Evolutionary conservation across 1,284 basidiomycete genomes (phyloP).

Genomic region (Ganoderma meredithae): DNA sequence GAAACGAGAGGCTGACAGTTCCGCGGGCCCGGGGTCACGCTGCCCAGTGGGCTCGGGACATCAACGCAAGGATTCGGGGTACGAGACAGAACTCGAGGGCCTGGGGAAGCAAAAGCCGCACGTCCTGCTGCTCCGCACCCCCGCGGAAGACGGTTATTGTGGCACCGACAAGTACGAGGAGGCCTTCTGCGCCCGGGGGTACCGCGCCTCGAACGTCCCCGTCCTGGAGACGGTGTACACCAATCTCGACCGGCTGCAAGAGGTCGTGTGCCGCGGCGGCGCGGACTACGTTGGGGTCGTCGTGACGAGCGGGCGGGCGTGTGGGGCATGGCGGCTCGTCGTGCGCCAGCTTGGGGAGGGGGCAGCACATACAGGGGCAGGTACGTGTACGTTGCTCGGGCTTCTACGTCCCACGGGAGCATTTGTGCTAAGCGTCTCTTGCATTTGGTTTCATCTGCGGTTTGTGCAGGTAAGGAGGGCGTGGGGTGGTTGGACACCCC

Average conservation of each 20-base stretch:
- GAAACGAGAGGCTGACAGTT: too few relatives aligned
- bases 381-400: neutral
- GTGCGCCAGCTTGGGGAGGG: slow-evolving; percentile 15
- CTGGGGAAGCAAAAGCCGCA: neutral
- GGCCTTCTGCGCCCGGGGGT: slow-evolving; percentile 41
- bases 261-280: slow-evolving; percentile 44
- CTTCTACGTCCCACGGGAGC: neutral
- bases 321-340: slow-evolving; percentile 64
- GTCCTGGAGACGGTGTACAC: slow-evolving; percentile 69
- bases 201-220: slow-evolving; percentile 62
- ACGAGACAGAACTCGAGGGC: too few relatives aligned
- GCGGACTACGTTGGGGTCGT: slow-evolving; percentile 62
- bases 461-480: neutral
- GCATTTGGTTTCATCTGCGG: neutral
- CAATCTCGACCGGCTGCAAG: slow-evolving; percentile 55
- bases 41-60: too few relatives aligned
- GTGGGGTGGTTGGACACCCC: slow-evolving; percentile 45
- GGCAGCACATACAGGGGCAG: neutral
- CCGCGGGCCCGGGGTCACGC: too few relatives aligned
- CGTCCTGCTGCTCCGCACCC: slow-evolving; percentile 65
- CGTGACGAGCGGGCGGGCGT: slow-evolving; percentile 75
- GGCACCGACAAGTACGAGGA: slow-evolving; percentile 39
- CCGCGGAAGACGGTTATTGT: slow-evolving; percentile 44
- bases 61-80: too few relatives aligned
- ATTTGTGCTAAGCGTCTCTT: neutral